Evolutionary conservation across 2,329 filamentous ascomycete species (phyloP), one percentile per base, ranked within the genome.

Genomic region (Aspergillus pseudonomiae): DNA sequence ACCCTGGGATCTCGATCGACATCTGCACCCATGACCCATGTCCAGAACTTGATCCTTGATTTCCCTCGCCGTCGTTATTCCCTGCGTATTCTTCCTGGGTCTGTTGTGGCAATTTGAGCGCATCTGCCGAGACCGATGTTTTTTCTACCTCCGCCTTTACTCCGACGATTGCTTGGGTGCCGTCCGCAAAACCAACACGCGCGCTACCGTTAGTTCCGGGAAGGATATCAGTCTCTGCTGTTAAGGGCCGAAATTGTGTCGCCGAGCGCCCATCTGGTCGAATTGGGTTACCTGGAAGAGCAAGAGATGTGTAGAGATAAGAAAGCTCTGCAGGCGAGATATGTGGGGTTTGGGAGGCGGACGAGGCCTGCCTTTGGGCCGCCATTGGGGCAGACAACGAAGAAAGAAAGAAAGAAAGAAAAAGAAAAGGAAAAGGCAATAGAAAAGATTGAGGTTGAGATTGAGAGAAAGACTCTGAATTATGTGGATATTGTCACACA

Each of bases 321-420:
- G 94, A 93, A 73, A 99, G 91, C 82, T 99, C 95, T 74, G 95
- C 93, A 55, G 95, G 94, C 60, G 94, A 97, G 79, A 98, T 90
- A 71, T 93, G 89, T 52, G 86, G 78, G 58, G 76, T 76, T 67
- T 80, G 78, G 2, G 78, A 77, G 62, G 78, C 77, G 34, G 77
- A 79, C 24, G 75, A 75, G 73, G 88, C 87, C 80, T 88, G 87
- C 73, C 88, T 87, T 72, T 84, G 70, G 67, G 88, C 86, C 46
- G 90, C 84, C 87, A 92, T 91, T 67, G 57, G 34, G 55, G 28
- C 12, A 5, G 16, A 2, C n/a, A 19, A 26, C 63, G 28, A 12
- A 52, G 7, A n/a, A 9, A 32, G 21, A 12, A 32, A 32, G 21
- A 12, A 32, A n/a, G 16, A 19, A 2, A n/a, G 12, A n/a, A 32